These are phyloP conservation scores for Mycena metata DNA, from an alignment of 768 basidiomycete genomes.

Conservation along the genomic window DNA sequence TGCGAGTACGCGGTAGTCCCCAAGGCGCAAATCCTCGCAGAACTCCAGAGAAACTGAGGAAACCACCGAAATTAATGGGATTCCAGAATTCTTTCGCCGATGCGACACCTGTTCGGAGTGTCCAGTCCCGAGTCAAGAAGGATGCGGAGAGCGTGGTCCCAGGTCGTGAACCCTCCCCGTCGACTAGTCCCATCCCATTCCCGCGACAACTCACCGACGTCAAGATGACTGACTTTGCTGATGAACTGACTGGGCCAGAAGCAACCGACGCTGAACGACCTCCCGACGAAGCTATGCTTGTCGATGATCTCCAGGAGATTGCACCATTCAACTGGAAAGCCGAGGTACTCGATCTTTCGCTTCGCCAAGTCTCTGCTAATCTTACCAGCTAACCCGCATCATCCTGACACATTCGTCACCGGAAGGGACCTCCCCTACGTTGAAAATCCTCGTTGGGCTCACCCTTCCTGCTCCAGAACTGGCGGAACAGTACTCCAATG, in stretches of 20 bases:
- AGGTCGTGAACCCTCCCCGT: constrained; percentile 39
- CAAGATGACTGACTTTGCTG: constrained; percentile 40
- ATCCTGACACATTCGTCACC: constrained; percentile 69
- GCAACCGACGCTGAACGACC: not conserved
- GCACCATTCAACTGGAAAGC: constrained; percentile 65
- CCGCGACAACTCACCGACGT: constrained; percentile 31
- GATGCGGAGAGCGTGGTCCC: not conserved
- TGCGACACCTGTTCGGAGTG: constrained; percentile 52
- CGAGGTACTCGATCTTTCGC: constrained; percentile 58
- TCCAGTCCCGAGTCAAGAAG: constrained; percentile 33
- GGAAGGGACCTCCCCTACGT: constrained; percentile 55
- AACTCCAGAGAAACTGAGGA: constrained; percentile 53
- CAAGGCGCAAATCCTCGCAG: constrained; percentile 39
- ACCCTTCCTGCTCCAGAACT: constrained; percentile 41
- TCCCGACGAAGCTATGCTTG: constrained; percentile 41
- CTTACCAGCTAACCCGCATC: constrained; percentile 67
- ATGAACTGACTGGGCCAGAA: constrained; percentile 10
- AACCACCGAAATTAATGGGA: constrained; percentile 57
- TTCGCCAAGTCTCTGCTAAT: constrained; percentile 21
- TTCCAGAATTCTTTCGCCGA: constrained; percentile 68
- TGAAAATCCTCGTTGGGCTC: constrained; percentile 66
- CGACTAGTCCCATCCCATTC: constrained; percentile 41
- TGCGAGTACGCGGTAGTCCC: constrained; percentile 46
- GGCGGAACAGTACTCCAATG: constrained; percentile 54
- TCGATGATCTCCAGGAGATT: constrained; percentile 52